Base-by-base conservation (phyloP, 1,284 basidiomycete species). In the Wallemia ichthyophaga region DNA sequence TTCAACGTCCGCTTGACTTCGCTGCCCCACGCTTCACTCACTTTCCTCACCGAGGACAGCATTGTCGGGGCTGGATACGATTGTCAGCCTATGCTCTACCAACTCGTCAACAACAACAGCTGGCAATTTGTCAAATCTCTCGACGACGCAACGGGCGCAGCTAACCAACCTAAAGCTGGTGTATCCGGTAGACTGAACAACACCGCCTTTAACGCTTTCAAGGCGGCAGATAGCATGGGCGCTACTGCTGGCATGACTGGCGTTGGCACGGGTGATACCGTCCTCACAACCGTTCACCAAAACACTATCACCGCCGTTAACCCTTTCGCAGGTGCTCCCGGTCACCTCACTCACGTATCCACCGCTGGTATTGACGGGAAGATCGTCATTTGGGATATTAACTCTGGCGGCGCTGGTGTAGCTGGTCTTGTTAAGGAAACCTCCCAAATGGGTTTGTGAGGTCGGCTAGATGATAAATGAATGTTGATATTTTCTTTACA, bases 271-370 rank as follows among this genome's bases (percentile, higher is more conserved):
- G 67, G 73, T 58, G 80, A 85, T 66, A 83, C 81, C 13, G 84
- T 84, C 68, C 73, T 86, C 62, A 69, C 66, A 65, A 98, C 92
- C 1, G 78, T 94, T 53, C 94, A 98, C 70, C 92, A 96, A 75
- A 99, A 98, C 73, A 94, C 91, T 53, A 96, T 99, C 71, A 96
- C 89, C n/a, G 82, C 75, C 64, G 75, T 94, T 56, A 74, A 86
- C 60, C 73, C 83, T 25, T 92, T 85, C 65, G 81, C 82, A 61
- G 73, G 69, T 0, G 68, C 72, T 1, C 77, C 74, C 23, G 78
- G 78, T 0, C 71, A 75, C 1, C 81, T 95, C 5, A 74, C 73
- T 56, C 77, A 77, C 64, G 81, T 99, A 61, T 87, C 83, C 67
- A 95, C 91, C 19, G 82, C 80, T n/a, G 94, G 89, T 9, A 85